A percentile compares a stretch with the other conserved stretches of the same genome.
Evolutionary conservation across 1,139 yeast genomes (phyloP).

Genomic region (Tardiomyces digboiensis): DNA sequence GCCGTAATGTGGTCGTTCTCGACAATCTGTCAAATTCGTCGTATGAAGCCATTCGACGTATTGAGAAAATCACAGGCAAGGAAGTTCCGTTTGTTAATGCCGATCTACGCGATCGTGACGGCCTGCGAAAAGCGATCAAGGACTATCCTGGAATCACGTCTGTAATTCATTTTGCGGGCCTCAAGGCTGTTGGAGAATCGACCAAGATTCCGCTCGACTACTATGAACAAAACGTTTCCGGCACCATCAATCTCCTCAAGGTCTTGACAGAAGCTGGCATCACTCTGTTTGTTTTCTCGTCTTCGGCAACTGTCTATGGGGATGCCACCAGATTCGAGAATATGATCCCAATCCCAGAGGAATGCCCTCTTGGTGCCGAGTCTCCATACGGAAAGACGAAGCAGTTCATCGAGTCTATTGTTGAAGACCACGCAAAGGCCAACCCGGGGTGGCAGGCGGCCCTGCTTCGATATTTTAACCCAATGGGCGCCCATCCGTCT

Average conservation of each 20-base stretch:
- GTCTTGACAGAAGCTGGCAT: slow-evolving; percentile 41
- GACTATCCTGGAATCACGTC: slow-evolving; percentile 42
- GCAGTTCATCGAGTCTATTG: slow-evolving; percentile 50
- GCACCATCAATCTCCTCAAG: slow-evolving; percentile 51
- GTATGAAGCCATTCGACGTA: slow-evolving; percentile 56
- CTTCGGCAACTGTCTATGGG: slow-evolving; percentile 81
- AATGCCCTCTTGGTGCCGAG: slow-evolving; percentile 67
- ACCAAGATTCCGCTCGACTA: slow-evolving; percentile 60
- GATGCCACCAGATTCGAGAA: slow-evolving; percentile 66
- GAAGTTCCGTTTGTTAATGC: slow-evolving; percentile 48
- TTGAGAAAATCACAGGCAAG: slow-evolving; percentile 44
- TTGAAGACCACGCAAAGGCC: slow-evolving; percentile 46
- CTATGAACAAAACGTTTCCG: slow-evolving; percentile 60
- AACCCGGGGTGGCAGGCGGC: slow-evolving; percentile 52
- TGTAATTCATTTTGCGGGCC: slow-evolving; percentile 78
- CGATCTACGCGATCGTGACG: slow-evolving; percentile 46
- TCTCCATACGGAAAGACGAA: slow-evolving; percentile 76
- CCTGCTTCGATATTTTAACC: slow-evolving; percentile 67
- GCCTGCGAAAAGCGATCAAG: slow-evolving; percentile 39
- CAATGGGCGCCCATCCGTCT: slow-evolving; percentile 80
- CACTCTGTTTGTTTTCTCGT: slow-evolving; percentile 58
- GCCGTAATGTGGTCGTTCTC: slow-evolving; percentile 59
- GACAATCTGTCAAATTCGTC: slow-evolving; percentile 66
- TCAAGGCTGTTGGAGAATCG: slow-evolving; percentile 83
- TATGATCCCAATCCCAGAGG: slow-evolving; percentile 76